These are phyloP conservation scores for Penicillium sp. DNA, from an alignment of 2,329 filamentous ascomycete genomes.

Conservation along the genomic window DNA sequence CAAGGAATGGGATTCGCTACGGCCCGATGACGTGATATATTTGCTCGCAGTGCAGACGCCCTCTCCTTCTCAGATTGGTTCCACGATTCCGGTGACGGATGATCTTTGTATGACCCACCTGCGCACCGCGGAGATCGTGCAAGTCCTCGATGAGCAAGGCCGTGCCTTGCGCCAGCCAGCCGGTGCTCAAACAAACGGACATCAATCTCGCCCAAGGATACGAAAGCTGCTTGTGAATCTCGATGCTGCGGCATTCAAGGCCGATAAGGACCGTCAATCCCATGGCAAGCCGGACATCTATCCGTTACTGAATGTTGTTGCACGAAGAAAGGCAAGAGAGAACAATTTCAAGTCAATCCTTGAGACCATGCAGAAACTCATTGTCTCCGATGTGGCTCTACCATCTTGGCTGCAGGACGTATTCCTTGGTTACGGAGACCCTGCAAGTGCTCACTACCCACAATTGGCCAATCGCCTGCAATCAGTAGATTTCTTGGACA, in stretches of 20 bases:
- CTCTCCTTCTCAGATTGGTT: constrained; percentile 17
- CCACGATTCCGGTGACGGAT: constrained; percentile 35
- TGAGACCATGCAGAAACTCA: constrained; percentile 81
- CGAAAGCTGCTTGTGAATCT: constrained; percentile 73
- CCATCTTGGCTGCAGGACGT: constrained; percentile 94
- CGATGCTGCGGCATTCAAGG: constrained; percentile 70
- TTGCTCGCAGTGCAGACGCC: constrained; percentile 68
- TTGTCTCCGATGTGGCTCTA: constrained; percentile 76
- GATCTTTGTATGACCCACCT: constrained; percentile 64
- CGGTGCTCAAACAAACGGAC: constrained; percentile 55
- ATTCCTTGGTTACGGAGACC: constrained; percentile 95
- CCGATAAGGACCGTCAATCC: constrained; percentile 62
- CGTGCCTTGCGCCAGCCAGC: constrained; percentile 58
- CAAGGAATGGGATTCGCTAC: constrained; percentile 82
- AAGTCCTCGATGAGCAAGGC: constrained; percentile 80
- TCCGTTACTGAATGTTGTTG: constrained; percentile 74
- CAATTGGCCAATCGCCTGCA: constrained; percentile 70
- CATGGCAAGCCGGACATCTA: constrained; percentile 73
- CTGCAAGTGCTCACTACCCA: constrained; percentile 78
- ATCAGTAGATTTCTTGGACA: constrained; percentile 84
- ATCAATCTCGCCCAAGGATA: constrained; percentile 52
- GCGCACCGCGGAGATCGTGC: constrained; percentile 77
- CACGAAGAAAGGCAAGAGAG: constrained; percentile 76
- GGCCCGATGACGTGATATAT: constrained; percentile 84
- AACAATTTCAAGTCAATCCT: constrained; percentile 96